Evolutionary conservation across 106 monocot genomes (phyloP).

Genomic region (Phalaenopsis aphrodite): DNA sequence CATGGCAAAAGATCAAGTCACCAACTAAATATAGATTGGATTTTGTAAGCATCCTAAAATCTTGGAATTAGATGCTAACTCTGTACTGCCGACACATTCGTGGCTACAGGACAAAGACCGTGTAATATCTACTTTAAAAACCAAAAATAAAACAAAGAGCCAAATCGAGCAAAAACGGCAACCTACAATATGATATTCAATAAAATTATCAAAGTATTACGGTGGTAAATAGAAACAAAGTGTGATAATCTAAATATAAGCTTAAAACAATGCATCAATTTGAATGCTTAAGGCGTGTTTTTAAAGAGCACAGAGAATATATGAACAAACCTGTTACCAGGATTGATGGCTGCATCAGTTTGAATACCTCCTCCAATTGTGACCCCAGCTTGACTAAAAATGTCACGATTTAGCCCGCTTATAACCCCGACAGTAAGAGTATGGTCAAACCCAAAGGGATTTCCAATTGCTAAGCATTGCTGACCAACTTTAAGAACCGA

Average conservation of each 20-base stretch:
- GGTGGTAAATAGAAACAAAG: neutral
- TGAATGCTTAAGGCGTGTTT: neutral
- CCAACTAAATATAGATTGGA: neutral
- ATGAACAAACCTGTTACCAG: slow-evolving; percentile 73
- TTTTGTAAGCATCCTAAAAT: neutral
- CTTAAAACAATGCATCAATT: neutral
- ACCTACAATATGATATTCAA: neutral
- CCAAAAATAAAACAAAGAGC: neutral
- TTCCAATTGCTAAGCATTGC: slow-evolving; percentile 93
- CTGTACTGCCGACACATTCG: neutral
- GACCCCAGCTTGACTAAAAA: slow-evolving; percentile 86
- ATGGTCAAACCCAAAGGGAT: slow-evolving; percentile 98
- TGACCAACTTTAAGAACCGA: slow-evolving; percentile 77
- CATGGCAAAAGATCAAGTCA: neutral
- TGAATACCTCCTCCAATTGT: slow-evolving; percentile 94
- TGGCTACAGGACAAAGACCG: neutral
- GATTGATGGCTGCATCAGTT: slow-evolving; percentile 97
- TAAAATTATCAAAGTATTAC: neutral
- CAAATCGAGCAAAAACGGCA: neutral
- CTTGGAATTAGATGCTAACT: neutral
- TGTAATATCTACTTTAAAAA: neutral
- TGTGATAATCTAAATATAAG: neutral
- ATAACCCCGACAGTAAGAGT: slow-evolving; percentile 92
- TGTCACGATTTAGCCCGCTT: slow-evolving; percentile 90
- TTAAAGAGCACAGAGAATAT: neutral